These are phyloP conservation scores for Colletotrichum spaethianum DNA, from an alignment of 2,329 filamentous ascomycete genomes.

Conservation along the genomic window DNA sequence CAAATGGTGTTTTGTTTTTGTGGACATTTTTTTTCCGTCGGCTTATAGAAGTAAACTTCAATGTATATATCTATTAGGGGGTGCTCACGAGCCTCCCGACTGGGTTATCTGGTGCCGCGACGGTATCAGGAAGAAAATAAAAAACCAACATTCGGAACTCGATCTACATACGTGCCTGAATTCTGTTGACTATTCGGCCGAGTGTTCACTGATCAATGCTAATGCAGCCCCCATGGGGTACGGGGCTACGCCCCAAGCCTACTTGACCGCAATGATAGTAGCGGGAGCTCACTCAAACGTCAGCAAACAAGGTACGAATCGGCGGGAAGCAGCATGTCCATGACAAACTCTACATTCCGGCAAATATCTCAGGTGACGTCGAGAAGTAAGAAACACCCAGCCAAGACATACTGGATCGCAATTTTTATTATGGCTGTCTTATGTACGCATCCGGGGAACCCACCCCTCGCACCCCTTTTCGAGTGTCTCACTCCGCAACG, in stretches of 20 bases:
- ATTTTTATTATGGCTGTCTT: background rate
- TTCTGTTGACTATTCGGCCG: background rate
- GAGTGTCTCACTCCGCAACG: conserved; percentile 9
- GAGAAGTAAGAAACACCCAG: background rate
- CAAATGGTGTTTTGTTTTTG: conserved; percentile 32
- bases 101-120: conserved; percentile 7
- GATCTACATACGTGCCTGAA: background rate
- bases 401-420: background rate
- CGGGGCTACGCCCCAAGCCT: background rate
- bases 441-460: background rate
- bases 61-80: conserved; percentile 36
- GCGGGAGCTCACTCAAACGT: background rate
- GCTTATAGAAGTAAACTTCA: conserved; percentile 34
- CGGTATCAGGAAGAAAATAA: background rate
- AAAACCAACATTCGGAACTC: conserved; percentile 11
- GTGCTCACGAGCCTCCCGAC: background rate
- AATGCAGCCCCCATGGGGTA: background rate
- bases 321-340: too few relatives aligned
- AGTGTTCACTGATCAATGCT: background rate
- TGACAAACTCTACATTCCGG: background rate
- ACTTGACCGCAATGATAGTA: background rate
- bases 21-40: conserved; percentile 18
- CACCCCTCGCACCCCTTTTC: background rate
- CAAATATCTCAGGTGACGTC: background rate
- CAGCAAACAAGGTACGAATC: background rate